Conservation (phyloP, 768 basidiomycete genomes). For the Calocera viscosa region DNA sequence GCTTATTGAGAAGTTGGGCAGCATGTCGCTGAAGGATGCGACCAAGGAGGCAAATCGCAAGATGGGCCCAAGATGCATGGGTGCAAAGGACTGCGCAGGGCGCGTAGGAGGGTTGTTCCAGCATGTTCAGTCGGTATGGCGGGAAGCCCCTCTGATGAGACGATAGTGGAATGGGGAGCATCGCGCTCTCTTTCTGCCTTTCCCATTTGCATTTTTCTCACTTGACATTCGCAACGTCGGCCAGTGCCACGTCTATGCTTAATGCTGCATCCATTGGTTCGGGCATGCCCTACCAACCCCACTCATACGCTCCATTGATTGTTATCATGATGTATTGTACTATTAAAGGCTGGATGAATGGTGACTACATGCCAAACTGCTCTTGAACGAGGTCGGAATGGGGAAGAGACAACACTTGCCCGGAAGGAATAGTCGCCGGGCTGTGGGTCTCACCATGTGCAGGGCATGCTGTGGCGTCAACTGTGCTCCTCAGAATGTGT, state of each 20-base stretch:
- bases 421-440: too few species aligned
- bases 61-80: neutral
- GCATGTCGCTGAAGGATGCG: slow-evolving; percentile 2
- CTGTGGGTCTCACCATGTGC: too few species aligned
- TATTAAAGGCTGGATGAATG: neutral
- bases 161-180: too few species aligned
- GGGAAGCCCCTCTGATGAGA: neutral
- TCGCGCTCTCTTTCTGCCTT: too few species aligned
- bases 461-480: too few species aligned
- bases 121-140: slow-evolving; percentile 2
- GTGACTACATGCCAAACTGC: neutral
- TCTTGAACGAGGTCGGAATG: too few species aligned
- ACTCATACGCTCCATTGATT: neutral
- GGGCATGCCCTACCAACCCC: neutral
- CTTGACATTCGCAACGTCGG: neutral
- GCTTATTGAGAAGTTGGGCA: neutral
- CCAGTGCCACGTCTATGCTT: neutral
- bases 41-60: neutral
- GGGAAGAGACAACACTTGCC: too few species aligned
- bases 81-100: neutral
- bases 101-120: neutral
- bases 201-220: neutral
- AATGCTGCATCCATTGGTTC: neutral
- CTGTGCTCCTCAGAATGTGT: too few species aligned
- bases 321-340: slow-evolving; percentile 1